A percentile compares a stretch with the other conserved stretches of the same genome.
Conservation (phyloP, 371 early-diverging fungal genomes). For the Rhizopus arrhizus region DNA sequence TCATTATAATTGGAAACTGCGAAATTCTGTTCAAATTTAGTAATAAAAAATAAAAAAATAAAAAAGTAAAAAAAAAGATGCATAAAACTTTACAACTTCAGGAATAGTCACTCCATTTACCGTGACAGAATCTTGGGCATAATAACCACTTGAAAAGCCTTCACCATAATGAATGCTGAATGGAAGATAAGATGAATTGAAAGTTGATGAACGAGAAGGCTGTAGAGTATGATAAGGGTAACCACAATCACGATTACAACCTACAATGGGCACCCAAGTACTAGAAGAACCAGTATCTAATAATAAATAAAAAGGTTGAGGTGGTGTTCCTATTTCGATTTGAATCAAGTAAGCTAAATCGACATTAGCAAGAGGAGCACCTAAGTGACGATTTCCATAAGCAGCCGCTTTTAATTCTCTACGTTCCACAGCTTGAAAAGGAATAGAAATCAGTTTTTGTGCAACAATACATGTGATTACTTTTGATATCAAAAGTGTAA, state of each 20-base stretch:
- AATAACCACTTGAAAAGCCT: constrained; percentile 44
- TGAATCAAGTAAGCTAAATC: constrained; percentile 47
- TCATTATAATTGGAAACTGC: constrained; percentile 48
- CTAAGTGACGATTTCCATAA: constrained; percentile 6
- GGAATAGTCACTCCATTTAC: constrained; percentile 33
- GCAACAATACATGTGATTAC: constrained; percentile 8
- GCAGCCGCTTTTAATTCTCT: constrained; percentile 5
- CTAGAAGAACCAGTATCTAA: constrained; percentile 52
- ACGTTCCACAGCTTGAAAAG: constrained; percentile 25
- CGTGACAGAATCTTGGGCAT: constrained; percentile 42
- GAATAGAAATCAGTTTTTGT: constrained; percentile 20
- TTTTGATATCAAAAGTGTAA: constrained; percentile 10
- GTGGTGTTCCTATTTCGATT: constrained; percentile 43
- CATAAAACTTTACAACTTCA: constrained; percentile 27
- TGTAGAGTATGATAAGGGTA: constrained; percentile 33
- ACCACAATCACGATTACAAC: constrained; percentile 42
- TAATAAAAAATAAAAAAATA: background rate
- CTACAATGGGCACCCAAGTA: constrained; percentile 45
- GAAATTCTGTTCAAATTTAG: constrained; percentile 27
- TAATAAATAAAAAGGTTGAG: constrained; percentile 45
- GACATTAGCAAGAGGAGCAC: constrained; percentile 28
- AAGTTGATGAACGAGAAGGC: constrained; percentile 30
- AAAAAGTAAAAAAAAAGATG: background rate
- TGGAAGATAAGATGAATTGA: constrained; percentile 8
- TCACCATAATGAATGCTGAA: constrained; percentile 48